A percentile compares a stretch with the other conserved stretches of the same genome.
Evolutionary conservation across 106 monocot genomes (phyloP).

Genomic region (Acorus gramineus): DNA sequence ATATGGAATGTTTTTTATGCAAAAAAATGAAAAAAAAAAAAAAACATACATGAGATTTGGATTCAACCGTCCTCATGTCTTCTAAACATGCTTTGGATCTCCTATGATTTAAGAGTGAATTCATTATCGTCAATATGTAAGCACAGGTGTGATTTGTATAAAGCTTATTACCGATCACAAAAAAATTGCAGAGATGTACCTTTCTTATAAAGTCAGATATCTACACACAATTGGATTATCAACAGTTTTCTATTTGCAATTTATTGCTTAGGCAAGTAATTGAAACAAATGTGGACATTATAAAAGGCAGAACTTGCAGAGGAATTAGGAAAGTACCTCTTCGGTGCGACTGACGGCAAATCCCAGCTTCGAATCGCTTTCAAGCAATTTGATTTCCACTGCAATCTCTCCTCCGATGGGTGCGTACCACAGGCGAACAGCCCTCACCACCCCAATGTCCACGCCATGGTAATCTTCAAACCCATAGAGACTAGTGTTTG

Average conservation of each 20-base stretch:
- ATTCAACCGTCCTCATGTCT: not conserved
- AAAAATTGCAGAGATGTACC: too few relatives aligned
- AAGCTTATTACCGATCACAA: too few relatives aligned
- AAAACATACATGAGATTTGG: not conserved
- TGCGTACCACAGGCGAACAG: conserved; percentile 68
- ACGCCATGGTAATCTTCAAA: conserved; percentile 88
- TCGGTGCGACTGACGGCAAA: conserved; percentile 73
- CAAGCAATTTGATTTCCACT: conserved; percentile 56
- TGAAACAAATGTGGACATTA: too few relatives aligned
- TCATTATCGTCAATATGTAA: too few relatives aligned
- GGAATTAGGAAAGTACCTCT: conserved; percentile 32
- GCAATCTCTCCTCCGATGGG: conserved; percentile 51
- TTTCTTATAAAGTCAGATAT: too few relatives aligned
- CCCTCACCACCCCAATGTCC: conserved; percentile 68
- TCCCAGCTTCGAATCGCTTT: conserved; percentile 58
- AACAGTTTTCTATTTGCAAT: too few relatives aligned
- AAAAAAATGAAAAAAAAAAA: not conserved
- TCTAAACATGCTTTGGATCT: too few relatives aligned
- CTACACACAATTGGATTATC: too few relatives aligned
- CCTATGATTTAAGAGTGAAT: too few relatives aligned
- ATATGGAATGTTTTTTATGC: not conserved
- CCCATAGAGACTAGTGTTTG: conserved; percentile 61
- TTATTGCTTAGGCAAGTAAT: too few relatives aligned
- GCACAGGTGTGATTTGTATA: too few relatives aligned
- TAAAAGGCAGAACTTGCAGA: too few relatives aligned